A percentile compares a stretch with the other conserved stretches of the same genome.
Evolutionary conservation across 768 basidiomycete genomes (phyloP).

Genomic region (Xerocomus brunneocitrinus): DNA sequence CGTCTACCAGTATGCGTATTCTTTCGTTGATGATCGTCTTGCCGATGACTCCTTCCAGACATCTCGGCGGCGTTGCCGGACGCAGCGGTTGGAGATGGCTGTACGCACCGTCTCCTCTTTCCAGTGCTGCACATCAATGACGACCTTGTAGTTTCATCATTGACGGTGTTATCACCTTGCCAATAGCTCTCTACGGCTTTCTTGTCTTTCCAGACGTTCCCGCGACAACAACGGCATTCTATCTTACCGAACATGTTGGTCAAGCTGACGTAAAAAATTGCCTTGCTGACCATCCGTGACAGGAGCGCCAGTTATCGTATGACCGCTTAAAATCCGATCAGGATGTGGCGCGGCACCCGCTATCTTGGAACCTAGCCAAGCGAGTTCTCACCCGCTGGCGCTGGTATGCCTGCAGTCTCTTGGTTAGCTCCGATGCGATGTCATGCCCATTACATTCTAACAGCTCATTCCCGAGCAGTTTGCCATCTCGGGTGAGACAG

Average conservation of each 20-base stretch:
- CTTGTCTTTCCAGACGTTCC: slow-evolving; percentile 71
- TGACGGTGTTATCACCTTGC: slow-evolving; percentile 66
- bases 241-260: slow-evolving; percentile 53
- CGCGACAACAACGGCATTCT: slow-evolving; percentile 57
- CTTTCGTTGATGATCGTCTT: not conserved
- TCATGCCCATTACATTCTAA: not conserved
- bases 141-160: slow-evolving; percentile 49
- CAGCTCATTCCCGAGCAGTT: slow-evolving; percentile 38
- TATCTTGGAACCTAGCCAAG: slow-evolving; percentile 45
- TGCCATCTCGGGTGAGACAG: slow-evolving; percentile 61
- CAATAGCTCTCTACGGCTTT: slow-evolving; percentile 69
- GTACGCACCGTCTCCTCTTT: slow-evolving; percentile 27
- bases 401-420: slow-evolving; percentile 63
- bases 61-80: slow-evolving; percentile 49
- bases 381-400: slow-evolving; percentile 57
- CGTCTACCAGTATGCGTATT: slow-evolving; percentile 47
- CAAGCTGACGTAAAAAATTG: not conserved
- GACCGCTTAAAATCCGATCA: slow-evolving; percentile 41
- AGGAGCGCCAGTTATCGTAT: slow-evolving; percentile 55
- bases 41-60: slow-evolving; percentile 20
- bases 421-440: slow-evolving; percentile 36
- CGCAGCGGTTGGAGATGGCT: slow-evolving; percentile 67
- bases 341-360: slow-evolving; percentile 38
- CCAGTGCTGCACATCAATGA: not conserved
- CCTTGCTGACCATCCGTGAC: not conserved